Conservation (phyloP, 345 rosid genomes). For the Hypericum perforatum region DNA sequence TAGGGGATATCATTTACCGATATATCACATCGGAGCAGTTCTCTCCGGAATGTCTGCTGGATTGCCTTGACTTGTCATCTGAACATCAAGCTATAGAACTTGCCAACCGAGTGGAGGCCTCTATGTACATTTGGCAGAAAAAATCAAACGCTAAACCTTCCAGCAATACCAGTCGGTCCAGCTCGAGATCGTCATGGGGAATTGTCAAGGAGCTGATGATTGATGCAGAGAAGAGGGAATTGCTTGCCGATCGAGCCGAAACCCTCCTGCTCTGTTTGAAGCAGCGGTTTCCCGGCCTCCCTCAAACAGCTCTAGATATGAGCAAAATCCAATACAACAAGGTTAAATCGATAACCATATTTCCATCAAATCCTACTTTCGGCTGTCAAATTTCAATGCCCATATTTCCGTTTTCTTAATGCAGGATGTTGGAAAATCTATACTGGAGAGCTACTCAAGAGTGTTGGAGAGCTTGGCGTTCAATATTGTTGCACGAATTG, state of each 20-base stretch:
- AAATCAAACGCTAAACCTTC: constrained; percentile 42
- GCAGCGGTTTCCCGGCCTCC: constrained; percentile 86
- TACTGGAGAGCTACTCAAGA: constrained; percentile 85
- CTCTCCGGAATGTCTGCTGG: constrained; percentile 77
- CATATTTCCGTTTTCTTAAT: not conserved
- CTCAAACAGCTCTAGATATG: constrained; percentile 89
- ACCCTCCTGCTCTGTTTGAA: constrained; percentile 72
- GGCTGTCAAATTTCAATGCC: not conserved
- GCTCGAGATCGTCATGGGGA: constrained; percentile 80
- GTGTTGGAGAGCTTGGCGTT: constrained; percentile 90
- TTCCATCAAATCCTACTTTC: not conserved
- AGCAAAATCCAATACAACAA: constrained; percentile 94
- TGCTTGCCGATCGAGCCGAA: constrained; percentile 84
- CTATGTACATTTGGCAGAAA: constrained; percentile 67
- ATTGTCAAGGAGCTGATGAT: constrained; percentile 81
- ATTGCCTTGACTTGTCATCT: constrained; percentile 82
- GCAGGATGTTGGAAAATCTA: constrained; percentile 94
- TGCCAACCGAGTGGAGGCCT: constrained; percentile 82
- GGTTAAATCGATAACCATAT: too few species aligned
- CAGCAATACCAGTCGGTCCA: constrained; percentile 35
- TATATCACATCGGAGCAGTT: constrained; percentile 77
- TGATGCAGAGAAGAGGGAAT: constrained; percentile 75
- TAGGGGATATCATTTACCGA: constrained; percentile 78
- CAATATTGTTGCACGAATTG: constrained; percentile 82
- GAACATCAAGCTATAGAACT: constrained; percentile 93